phyloP scores from a whole-genome alignment of 1,139 yeast species.

The Groenewaldozyma auringiensis region DNA sequence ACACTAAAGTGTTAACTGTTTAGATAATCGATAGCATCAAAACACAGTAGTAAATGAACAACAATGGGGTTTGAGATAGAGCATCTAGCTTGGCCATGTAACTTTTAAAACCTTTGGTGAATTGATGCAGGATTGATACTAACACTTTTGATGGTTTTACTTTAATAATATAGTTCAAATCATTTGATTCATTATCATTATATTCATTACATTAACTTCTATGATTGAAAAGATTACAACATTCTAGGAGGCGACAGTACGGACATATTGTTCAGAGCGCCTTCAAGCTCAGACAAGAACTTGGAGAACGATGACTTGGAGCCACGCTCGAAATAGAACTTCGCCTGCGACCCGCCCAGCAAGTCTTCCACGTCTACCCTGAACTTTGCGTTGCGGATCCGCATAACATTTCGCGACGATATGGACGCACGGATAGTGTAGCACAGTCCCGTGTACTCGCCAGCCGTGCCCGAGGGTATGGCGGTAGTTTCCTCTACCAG shows the following conservation, averaged over 20 bases:
- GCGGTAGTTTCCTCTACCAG: constrained; percentile 21
- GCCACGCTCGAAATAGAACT: constrained; percentile 27
- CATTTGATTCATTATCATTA: too few species aligned
- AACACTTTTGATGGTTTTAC: too few species aligned
- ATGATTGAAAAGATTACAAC: too few species aligned
- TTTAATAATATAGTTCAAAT: too few species aligned
- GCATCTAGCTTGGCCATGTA: too few species aligned
- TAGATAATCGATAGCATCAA: too few species aligned
- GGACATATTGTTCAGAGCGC: constrained; percentile 15
- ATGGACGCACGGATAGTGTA: constrained; percentile 26
- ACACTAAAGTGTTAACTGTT: too few species aligned
- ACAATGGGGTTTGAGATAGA: too few species aligned
- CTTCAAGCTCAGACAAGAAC: constrained; percentile 29
- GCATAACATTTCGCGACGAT: constrained; percentile 29
- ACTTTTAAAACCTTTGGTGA: too few species aligned
- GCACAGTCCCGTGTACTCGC: background rate
- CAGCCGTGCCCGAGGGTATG: constrained; percentile 13
- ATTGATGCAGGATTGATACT: too few species aligned
- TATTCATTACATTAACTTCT: too few species aligned
- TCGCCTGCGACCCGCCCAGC: constrained; percentile 14
- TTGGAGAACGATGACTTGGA: constrained; percentile 26
- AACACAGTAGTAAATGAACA: too few species aligned
- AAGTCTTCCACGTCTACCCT: constrained; percentile 22
- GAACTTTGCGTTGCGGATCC: constrained; percentile 28
- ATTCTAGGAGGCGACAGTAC: constrained; percentile 5